A percentile compares a stretch with the other conserved stretches of the same genome.
phyloP scores from a whole-genome alignment of 495 filamentous ascomycete species.

The Trichodelitschia bisporula region DNA sequence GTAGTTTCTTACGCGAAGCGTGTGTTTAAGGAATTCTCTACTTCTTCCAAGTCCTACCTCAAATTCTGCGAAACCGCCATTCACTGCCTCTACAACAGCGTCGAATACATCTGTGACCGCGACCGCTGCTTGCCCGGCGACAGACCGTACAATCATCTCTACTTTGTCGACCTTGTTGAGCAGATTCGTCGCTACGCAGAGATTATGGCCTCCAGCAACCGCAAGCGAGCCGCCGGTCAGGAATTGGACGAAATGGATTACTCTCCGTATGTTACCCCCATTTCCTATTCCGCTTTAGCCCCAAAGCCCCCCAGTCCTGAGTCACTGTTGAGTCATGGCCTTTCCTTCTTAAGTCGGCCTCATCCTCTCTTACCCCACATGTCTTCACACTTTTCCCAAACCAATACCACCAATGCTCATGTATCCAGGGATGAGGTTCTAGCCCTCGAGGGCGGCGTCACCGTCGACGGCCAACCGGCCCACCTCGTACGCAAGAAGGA shows the following conservation, averaged over 20 bases:
- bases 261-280: conserved; percentile 22
- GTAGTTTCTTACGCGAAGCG: conserved; percentile 19
- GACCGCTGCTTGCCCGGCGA: conserved; percentile 64
- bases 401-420: not conserved
- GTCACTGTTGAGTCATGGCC: not conserved
- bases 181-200: conserved; percentile 28
- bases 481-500: conserved; percentile 54
- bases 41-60: conserved; percentile 41
- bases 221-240: conserved; percentile 16
- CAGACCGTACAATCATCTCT: conserved; percentile 69
- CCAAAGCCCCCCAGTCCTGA: not conserved
- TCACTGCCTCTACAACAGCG: conserved; percentile 59
- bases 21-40: conserved; percentile 48
- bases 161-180: conserved; percentile 81
- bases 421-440: conserved; percentile 25
- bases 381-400: not conserved
- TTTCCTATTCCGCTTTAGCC: conserved; percentile 2
- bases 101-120: conserved; percentile 50
- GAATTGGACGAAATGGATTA: conserved; percentile 18
- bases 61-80: conserved; percentile 72
- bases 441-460: conserved; percentile 48
- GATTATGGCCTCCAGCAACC: conserved; percentile 26
- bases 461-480: conserved; percentile 48
- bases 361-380: not conserved
- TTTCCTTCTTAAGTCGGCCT: not conserved